phyloP scores from a whole-genome alignment of 2,329 filamentous ascomycete genomes.

The Mycogone perniciosa region DNA sequence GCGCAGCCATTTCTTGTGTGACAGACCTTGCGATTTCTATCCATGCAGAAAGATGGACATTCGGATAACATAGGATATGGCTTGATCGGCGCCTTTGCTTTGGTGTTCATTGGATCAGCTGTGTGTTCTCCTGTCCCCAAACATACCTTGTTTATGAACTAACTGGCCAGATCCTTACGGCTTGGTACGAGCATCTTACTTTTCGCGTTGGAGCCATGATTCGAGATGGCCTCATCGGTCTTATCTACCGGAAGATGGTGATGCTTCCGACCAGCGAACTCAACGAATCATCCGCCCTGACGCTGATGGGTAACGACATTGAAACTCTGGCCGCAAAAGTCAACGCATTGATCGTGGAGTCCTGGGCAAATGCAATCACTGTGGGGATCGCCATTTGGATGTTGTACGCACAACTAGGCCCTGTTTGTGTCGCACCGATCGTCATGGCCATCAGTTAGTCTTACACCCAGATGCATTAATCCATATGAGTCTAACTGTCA shows the following conservation, averaged over 20 bases:
- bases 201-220: slow-evolving; percentile 26
- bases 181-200: slow-evolving; percentile 28
- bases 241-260: slow-evolving; percentile 26
- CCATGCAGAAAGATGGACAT: slow-evolving; percentile 19
- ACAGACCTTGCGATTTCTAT: slow-evolving; percentile 23
- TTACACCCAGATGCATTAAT: neutral
- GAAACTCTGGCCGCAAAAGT: slow-evolving; percentile 24
- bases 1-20: slow-evolving; percentile 27
- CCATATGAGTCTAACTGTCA: neutral
- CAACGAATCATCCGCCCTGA: slow-evolving; percentile 23
- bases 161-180: slow-evolving; percentile 20
- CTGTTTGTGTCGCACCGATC: slow-evolving; percentile 27
- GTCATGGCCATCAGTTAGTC: slow-evolving; percentile 26
- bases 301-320: slow-evolving; percentile 28
- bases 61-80: slow-evolving; percentile 25
- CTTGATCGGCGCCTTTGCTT: slow-evolving; percentile 25
- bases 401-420: slow-evolving; percentile 26
- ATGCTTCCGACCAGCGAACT: slow-evolving; percentile 21
- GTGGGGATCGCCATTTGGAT: slow-evolving; percentile 27
- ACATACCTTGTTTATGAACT: neutral
- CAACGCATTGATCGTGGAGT: slow-evolving; percentile 24
- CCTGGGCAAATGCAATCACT: slow-evolving; percentile 26
- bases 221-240: slow-evolving; percentile 24
- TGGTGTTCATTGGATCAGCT: slow-evolving; percentile 27
- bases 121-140: slow-evolving; percentile 15